These are phyloP conservation scores for Cytospora piceae DNA, from an alignment of 2,329 filamentous ascomycete species.

Conservation along the genomic window DNA sequence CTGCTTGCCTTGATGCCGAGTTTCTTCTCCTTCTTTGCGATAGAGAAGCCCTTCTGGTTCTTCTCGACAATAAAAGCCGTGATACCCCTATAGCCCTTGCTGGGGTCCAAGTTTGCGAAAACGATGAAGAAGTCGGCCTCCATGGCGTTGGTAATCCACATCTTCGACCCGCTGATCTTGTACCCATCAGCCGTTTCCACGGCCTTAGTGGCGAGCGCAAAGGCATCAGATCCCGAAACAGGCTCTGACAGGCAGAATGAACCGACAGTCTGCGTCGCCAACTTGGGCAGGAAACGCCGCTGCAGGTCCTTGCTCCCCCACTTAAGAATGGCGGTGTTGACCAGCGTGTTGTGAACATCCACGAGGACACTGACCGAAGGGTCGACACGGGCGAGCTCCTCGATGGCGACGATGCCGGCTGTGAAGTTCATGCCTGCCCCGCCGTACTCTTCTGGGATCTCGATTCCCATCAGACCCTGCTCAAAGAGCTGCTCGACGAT, in stretches of 20 bases:
- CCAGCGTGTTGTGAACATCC: conserved; percentile 97
- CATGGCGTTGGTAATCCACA: conserved; percentile 99
- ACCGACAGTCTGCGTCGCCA: conserved; percentile 88
- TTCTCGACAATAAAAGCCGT: conserved; percentile 96
- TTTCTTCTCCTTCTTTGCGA: conserved; percentile 99
- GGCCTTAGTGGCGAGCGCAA: conserved; percentile 90
- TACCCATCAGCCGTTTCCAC: conserved; percentile 82
- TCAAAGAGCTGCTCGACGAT: conserved; percentile 95
- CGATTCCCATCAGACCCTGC: conserved; percentile 94
- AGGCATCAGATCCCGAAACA: conserved; percentile 91
- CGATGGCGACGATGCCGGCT: conserved; percentile 91
- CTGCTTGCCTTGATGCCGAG: conserved; percentile 93
- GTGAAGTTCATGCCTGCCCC: conserved; percentile 99
- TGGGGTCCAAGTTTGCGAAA: conserved; percentile 91
- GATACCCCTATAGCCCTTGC: conserved; percentile 95
- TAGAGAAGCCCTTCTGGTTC: conserved; percentile 82
- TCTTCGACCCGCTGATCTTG: conserved; percentile 89
- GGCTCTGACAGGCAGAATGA: conserved; percentile 95
- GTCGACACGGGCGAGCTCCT: conserved; percentile 92
- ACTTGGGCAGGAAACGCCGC: conserved; percentile 84
- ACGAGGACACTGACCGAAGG: conserved; percentile 94
- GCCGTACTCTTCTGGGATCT: conserved; percentile 96
- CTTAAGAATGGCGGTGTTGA: conserved; percentile 90
- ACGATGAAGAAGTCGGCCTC: conserved; percentile 96
- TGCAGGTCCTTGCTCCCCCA: conserved; percentile 77